Base-by-base conservation (phyloP, 106 monocot genomes). In the Dioscorea dumetorum region DNA sequence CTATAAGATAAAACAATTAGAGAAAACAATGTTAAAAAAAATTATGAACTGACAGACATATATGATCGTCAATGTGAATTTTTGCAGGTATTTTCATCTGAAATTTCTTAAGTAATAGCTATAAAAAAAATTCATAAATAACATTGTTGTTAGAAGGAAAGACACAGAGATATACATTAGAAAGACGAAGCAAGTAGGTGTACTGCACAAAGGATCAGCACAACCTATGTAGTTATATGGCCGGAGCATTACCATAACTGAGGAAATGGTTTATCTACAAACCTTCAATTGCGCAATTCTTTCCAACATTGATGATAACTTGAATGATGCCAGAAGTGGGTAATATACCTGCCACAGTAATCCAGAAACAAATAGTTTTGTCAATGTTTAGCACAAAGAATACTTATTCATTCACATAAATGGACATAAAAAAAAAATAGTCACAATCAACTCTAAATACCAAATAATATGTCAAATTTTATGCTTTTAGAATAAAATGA, bases 271-370 rank as follows among this genome's bases (percentile, higher is more conserved):
- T 28, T 41, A 54, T 58, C 11, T 48, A 6, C 32, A 50, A 82
- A 91, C 91, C 88, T 93, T 93, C 71, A 93, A 81, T 28, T 79
- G 71, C 69, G 75, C 32, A 23, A 93, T 93, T 72, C 81, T 80
- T 72, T 86, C 88, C 41, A 93, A 60, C 83, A 93, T 54, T 57
- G 88, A 76, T 41, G 93, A 80, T 70, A 93, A 52, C 69, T 81
- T 93, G 68, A 88, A 13, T 5, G 85, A 85, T 75, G 68, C 66
- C 66, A 93, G 76, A 58, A 81, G 76, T 24, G 83, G 85, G 19
- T 79, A 63, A 60, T 68, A 33, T 31, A 74, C 82, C 91, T 91
- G 66, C 17, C 33, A 23, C 58, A 79, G 63, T 15, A 50, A 48
- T 2, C 13, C 10, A 59, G 24, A 35, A 32, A 57, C 14, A 69